Evolutionary conservation across 352 stramenopile species (phyloP).

Genomic region (Phytopythium delawarense): DNA sequence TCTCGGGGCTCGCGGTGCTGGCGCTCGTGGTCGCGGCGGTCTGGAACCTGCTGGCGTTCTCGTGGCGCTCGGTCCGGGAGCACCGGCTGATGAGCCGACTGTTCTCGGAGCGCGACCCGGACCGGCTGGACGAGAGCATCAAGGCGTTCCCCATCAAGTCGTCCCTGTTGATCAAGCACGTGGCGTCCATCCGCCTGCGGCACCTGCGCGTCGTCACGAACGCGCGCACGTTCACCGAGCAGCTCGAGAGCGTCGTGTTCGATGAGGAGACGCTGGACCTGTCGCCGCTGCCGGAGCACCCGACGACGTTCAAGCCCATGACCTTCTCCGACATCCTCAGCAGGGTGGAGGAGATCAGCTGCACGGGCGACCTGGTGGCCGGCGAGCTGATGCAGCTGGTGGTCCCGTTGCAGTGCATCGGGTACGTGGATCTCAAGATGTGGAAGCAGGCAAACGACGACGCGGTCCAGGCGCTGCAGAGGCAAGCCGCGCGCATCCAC

Average conservation of each 20-base stretch:
- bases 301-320: constrained; percentile 39
- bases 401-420: constrained; percentile 39
- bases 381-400: constrained; percentile 44
- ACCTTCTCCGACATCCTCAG: constrained; percentile 59
- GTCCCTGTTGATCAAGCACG: constrained; percentile 41
- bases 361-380: constrained; percentile 46
- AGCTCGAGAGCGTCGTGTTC: constrained; percentile 37
- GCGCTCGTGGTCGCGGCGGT: constrained; percentile 28
- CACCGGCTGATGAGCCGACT: constrained; percentile 33
- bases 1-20: constrained; percentile 35
- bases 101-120: constrained; percentile 25
- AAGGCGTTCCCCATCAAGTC: constrained; percentile 26
- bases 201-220: constrained; percentile 39
- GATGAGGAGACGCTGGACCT: constrained; percentile 35
- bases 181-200: constrained; percentile 39
- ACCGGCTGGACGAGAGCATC: constrained; percentile 24
- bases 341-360: constrained; percentile 48
- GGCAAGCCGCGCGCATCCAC: constrained; percentile 36
- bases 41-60: constrained; percentile 36
- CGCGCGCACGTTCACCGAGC: constrained; percentile 26
- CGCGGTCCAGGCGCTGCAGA: constrained; percentile 33
- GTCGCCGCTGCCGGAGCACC: constrained; percentile 27
- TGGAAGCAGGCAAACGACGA: constrained; percentile 44
- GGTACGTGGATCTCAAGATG: constrained; percentile 27
- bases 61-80: constrained; percentile 41